Percentiles rank a stretch among this genome's conserved stretches.
Evolutionary conservation across 139 green algal species (phyloP).

Genomic region (Haematococcus sp.): DNA sequence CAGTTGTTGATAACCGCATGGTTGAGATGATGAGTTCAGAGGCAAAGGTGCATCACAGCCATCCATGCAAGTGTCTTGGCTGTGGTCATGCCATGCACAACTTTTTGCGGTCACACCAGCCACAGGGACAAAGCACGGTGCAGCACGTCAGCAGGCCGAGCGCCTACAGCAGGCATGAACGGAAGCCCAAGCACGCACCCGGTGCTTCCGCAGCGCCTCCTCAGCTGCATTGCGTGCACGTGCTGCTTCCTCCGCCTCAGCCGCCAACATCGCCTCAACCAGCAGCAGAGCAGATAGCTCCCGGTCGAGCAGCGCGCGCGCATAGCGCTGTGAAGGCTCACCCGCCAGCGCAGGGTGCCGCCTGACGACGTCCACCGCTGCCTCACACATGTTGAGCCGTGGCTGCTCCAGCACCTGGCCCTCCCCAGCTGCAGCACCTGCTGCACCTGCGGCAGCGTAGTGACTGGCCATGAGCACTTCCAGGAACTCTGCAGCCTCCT

Average conservation of each 20-base stretch:
- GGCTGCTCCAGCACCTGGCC: slow-evolving; percentile 6
- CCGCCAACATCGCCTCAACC: slow-evolving; percentile 62
- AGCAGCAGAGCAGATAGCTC: slow-evolving; percentile 66
- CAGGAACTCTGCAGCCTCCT: slow-evolving; percentile 55
- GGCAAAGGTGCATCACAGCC: too few relatives aligned
- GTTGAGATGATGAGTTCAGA: too few relatives aligned
- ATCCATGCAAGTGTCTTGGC: too few relatives aligned
- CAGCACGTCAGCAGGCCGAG: too few relatives aligned
- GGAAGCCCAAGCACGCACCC: background rate
- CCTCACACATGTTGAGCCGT: slow-evolving; percentile 47
- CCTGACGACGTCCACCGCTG: slow-evolving; percentile 49
- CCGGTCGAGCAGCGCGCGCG: slow-evolving; percentile 63
- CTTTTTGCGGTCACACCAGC: too few relatives aligned
- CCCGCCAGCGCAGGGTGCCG: slow-evolving; percentile 38
- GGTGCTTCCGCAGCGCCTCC: slow-evolving; percentile 44
- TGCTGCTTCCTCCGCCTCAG: slow-evolving; percentile 48
- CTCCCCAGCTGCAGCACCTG: background rate
- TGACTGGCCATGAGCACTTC: slow-evolving; percentile 49
- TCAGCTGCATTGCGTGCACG: slow-evolving; percentile 38
- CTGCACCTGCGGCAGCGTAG: slow-evolving; percentile 2
- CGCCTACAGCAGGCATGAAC: background rate
- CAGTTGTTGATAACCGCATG: too few relatives aligned
- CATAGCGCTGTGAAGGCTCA: slow-evolving; percentile 56
- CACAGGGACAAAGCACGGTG: too few relatives aligned
- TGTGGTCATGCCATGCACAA: too few relatives aligned